Base-by-base conservation (phyloP, 306 rosid genomes). In the Fragaria vesca region DNA sequence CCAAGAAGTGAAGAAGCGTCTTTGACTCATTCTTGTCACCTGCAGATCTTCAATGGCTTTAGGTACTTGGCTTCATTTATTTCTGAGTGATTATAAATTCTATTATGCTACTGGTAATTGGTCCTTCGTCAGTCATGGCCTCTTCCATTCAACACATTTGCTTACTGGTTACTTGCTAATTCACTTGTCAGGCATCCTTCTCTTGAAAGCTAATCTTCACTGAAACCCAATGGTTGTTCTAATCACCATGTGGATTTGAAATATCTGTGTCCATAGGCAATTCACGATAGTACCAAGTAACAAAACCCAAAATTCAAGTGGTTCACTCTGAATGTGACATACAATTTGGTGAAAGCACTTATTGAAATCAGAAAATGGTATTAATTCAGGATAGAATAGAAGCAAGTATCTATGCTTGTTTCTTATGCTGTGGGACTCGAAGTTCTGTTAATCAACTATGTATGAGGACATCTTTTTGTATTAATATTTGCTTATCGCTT, bases 61-160 rank as follows among this genome's bases (percentile, higher is more conserved):
- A 69, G 81, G 81, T 78, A 78, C 45, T 69, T 74, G 32, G 38
- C 52, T 65, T 20, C 28, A 26, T 26, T 26, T 26, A 38, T 36
- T 12, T 24, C 36, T 26, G n/a, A 34, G n/a, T 4, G 69, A 24
- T 26, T 43, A 73, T 57, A 17, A 5, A 12, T 17, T 51, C 6
- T 8, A 51, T 16, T 7, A 50, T 50, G 55, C 12, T 50, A 17
- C 8, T 50, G n/a, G 57, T 51, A 51, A 17, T 51, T 5, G 57
- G 57, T 17, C 57, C 8, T 17, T 17, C 5, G 21, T 16, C 3
- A 17, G 57, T 51, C 17, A 47, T 17, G 57, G 57, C 0, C 9
- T 51, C 21, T 51, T 17, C 16, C 32, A 57, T 57, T 21, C 32
- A 9, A 24, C 63, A 57, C 63, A 58, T 21, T 9, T 10, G 6